A percentile compares a stretch with the other conserved stretches of the same genome.
Evolutionary conservation across 768 basidiomycete genomes (phyloP).

Genomic region (Mycena epipterygia): DNA sequence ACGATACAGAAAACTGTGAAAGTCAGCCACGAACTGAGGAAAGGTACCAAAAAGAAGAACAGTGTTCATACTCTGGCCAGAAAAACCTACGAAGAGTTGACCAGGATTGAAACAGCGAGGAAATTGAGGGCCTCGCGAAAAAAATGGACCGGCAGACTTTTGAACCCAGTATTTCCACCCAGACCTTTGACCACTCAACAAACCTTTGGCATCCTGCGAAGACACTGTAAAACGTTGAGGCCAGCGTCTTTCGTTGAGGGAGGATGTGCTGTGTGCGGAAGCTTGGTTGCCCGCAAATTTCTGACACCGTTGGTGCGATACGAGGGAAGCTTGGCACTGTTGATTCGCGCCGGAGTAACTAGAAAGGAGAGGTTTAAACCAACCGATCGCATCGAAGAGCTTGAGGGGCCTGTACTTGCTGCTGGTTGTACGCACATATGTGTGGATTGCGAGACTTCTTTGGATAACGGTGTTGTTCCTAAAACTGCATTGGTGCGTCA

Average conservation of each 20-base stretch:
- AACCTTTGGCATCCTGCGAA: background rate
- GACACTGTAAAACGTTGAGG: background rate
- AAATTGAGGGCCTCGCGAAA: too few relatives aligned
- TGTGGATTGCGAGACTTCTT: background rate
- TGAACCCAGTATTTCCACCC: background rate
- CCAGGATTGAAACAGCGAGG: too few relatives aligned
- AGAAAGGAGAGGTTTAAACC: background rate
- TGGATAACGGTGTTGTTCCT: conserved; percentile 9
- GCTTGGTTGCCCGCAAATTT: background rate
- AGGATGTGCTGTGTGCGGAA: conserved; percentile 5
- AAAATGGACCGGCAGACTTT: too few relatives aligned
- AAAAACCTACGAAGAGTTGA: too few relatives aligned
- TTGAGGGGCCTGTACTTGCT: conserved; percentile 1
- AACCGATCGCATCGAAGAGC: background rate
- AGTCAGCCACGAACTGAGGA: too few relatives aligned
- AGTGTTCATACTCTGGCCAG: too few relatives aligned
- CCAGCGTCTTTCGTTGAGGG: background rate
- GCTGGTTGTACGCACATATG: conserved; percentile 1
- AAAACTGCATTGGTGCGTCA: conserved; percentile 14
- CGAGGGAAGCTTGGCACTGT: background rate
- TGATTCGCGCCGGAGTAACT: background rate
- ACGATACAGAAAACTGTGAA: too few relatives aligned
- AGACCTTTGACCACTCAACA: background rate
- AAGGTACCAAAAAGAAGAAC: too few relatives aligned
- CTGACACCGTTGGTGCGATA: background rate